phyloP scores from a whole-genome alignment of 495 filamentous ascomycete species.

The Rhypophila decipiens region DNA sequence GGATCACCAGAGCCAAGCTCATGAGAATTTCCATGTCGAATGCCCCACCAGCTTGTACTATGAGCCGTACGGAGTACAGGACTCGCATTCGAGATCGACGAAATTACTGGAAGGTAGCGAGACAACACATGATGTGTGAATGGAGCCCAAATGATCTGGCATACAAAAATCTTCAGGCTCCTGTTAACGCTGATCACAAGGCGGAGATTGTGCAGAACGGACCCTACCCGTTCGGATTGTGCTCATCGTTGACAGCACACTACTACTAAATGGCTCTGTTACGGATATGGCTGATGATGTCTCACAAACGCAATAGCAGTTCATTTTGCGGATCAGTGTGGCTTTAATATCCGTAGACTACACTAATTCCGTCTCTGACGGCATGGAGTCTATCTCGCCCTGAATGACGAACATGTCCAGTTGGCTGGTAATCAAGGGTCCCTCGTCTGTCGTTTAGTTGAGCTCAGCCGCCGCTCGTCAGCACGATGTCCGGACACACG shows the following conservation, averaged over 20 bases:
- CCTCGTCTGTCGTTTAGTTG: neutral
- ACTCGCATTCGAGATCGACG: no score
- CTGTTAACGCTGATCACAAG: neutral
- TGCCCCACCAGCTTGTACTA: no score
- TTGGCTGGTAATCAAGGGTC: neutral
- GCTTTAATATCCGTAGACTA: slow-evolving; percentile 1
- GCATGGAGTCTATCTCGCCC: slow-evolving; percentile 16
- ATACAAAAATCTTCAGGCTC: neutral
- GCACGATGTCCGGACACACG: neutral
- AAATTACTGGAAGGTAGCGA: no score
- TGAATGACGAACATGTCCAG: slow-evolving; percentile 14
- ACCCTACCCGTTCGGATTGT: neutral
- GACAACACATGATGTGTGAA: no score
- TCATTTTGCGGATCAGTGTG: slow-evolving; percentile 17
- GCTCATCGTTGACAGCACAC: neutral
- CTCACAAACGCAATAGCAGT: neutral
- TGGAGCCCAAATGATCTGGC: no score
- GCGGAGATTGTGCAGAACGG: neutral
- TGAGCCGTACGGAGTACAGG: no score
- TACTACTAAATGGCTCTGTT: neutral
- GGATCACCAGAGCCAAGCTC: no score
- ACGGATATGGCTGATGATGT: neutral
- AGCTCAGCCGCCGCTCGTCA: neutral
- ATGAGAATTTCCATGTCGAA: no score
- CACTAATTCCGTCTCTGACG: slow-evolving; percentile 15